These are phyloP conservation scores for Moniliella sp. DNA, from an alignment of 1,284 basidiomycete genomes.

Conservation along the genomic window DNA sequence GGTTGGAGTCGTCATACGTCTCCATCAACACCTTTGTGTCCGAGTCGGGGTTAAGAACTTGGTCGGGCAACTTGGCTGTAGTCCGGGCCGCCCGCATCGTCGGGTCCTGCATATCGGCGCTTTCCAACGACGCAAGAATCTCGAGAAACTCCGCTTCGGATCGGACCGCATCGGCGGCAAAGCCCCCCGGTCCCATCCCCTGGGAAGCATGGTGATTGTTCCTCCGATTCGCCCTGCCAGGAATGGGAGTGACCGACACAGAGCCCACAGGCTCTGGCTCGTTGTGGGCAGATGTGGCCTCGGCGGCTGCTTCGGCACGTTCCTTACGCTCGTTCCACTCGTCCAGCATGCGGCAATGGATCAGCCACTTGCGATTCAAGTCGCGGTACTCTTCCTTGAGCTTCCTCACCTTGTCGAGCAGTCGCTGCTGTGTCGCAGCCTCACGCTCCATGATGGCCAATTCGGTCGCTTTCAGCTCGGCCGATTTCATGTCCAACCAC, in stretches of 20 bases:
- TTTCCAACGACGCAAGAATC: constrained; percentile 74
- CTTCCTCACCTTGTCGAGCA: constrained; percentile 13
- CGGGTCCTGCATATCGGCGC: constrained; percentile 75
- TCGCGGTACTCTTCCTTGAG: constrained; percentile 18
- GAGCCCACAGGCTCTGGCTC: not conserved
- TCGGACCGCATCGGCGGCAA: constrained; percentile 52
- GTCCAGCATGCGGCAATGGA: constrained; percentile 20
- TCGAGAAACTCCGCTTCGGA: constrained; percentile 93
- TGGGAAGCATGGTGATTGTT: constrained; percentile 7
- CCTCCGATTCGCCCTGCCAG: constrained; percentile 14
- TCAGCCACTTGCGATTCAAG: constrained; percentile 21
- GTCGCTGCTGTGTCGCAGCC: constrained; percentile 8
- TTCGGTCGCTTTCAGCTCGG: constrained; percentile 4
- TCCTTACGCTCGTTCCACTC: constrained; percentile 16
- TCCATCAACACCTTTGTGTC: constrained; percentile 39
- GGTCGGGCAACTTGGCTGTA: constrained; percentile 73
- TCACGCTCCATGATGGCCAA: constrained; percentile 7
- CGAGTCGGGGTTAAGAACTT: constrained; percentile 50
- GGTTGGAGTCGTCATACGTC: constrained; percentile 60
- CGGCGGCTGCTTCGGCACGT: constrained; percentile 3
- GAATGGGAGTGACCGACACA: constrained; percentile 1
- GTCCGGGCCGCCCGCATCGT: constrained; percentile 64
- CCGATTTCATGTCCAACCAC: constrained; percentile 11
- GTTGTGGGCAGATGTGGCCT: not conserved
- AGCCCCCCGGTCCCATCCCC: no score